Evolutionary conservation across 2,329 filamentous ascomycete genomes (phyloP), one percentile per base, ranked within the genome.

Genomic region (Trichothecium roseum): DNA sequence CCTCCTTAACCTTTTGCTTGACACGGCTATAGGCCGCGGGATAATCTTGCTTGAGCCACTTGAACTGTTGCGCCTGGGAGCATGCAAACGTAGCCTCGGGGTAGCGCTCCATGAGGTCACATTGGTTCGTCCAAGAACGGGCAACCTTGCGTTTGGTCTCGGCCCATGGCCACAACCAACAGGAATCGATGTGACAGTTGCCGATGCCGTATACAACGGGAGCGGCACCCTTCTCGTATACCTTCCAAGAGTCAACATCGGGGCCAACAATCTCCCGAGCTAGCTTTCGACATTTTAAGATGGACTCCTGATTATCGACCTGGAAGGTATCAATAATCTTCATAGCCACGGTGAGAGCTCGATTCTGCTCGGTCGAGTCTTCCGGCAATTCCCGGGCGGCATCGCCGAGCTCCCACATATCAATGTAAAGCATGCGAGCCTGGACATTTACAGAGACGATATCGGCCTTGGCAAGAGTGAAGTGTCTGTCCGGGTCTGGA

Each of bases 91-190:
- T 79, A 50, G 94, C 80, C 62, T 98, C 91, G 0, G 88, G 86
- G 45, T 96, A 98, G 24, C 84, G 76, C 41, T 98, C 91, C 72
- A 98, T 86, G 48, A 98, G 65, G 51, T 94, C 82, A 58, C 88
- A 94, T 57, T 98, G 91, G 55, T 86, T 96, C 2, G 86, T 89
- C 91, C 91, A 98, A 8, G 88, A 95, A 31, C 91, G 78, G 15
- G 82, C 88, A 20, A 96, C 82, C 65, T 98, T 98, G 51, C 91
- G 83, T 63, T 93, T 95, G 1, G 91, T 96, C 65, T 98, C 91
- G 8, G 83, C 91, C 74, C 87, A 98, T 0, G 91, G 91, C 91
- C 91, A 98, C 26, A 98, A 69, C 91, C 91, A 98, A 60, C 89
- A 95, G 18, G 83, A 94, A 60, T 96, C 91, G 46, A 98, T 98